Conservation (phyloP, 352 stramenopile genomes). For the Aphanomyces invadans region DNA sequence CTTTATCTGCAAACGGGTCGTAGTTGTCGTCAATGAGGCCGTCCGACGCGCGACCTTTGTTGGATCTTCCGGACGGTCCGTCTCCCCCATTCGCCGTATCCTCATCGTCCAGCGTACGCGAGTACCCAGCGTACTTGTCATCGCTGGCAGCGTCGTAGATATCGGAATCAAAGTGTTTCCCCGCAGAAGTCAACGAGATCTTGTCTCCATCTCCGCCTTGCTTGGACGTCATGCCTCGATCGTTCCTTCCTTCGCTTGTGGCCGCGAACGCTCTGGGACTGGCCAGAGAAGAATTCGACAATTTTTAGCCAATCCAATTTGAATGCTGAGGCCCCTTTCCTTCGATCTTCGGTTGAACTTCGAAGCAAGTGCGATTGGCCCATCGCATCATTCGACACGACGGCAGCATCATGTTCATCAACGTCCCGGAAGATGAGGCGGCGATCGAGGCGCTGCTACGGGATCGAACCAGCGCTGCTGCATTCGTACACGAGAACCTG, state of each 20-base stretch:
- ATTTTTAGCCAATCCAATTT: neutral
- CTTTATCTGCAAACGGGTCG: conserved; percentile 79
- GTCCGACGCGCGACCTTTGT: conserved; percentile 24
- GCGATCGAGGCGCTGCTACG: neutral
- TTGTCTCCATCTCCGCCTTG: conserved; percentile 27
- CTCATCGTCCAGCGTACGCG: conserved; percentile 46
- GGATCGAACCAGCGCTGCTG: neutral
- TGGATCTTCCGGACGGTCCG: conserved; percentile 27
- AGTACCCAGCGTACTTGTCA: conserved; percentile 58
- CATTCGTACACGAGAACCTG: neutral
- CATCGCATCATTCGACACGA: neutral
- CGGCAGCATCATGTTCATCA: conserved; percentile 12
- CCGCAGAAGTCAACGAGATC: conserved; percentile 50
- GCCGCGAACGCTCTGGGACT: conserved; percentile 5
- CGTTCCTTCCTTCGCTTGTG: neutral
- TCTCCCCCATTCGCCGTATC: conserved; percentile 37
- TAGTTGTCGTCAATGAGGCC: conserved; percentile 75
- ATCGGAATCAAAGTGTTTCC: conserved; percentile 61
- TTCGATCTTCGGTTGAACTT: neutral
- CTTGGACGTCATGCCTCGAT: neutral
- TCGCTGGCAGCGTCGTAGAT: conserved; percentile 43
- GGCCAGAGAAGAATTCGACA: neutral
- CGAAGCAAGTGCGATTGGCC: neutral
- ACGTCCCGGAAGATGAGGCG: neutral
- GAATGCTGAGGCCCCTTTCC: neutral